These are phyloP conservation scores for Staphylotrichum tortipilum DNA, from an alignment of 495 filamentous ascomycete genomes.

Conservation along the genomic window DNA sequence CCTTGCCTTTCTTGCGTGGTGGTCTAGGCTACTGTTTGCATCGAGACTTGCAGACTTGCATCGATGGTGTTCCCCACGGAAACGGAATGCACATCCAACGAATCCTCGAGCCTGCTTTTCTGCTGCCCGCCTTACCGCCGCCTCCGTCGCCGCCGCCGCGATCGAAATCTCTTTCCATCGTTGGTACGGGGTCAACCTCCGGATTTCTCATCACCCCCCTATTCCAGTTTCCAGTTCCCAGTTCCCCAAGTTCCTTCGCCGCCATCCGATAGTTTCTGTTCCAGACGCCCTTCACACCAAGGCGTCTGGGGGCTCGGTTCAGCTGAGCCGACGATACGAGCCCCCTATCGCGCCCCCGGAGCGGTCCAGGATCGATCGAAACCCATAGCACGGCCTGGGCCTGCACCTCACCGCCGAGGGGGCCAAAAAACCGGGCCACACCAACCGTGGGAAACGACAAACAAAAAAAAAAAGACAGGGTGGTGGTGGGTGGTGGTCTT, in stretches of 20 bases:
- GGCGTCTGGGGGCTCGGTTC: background rate
- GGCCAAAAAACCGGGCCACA: conserved; percentile 2
- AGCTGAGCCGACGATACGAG: background rate
- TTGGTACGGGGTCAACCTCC: too few relatives aligned
- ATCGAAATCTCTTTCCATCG: too few relatives aligned
- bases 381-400: background rate
- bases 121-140: background rate
- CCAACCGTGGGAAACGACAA: conserved; percentile 4
- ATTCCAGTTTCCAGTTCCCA: too few relatives aligned
- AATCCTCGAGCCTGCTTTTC: background rate
- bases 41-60: background rate
- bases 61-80: background rate
- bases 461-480: conserved; percentile 7
- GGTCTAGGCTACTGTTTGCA: background rate
- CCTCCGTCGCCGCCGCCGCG: background rate
- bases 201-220: too few relatives aligned
- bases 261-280: too few relatives aligned
- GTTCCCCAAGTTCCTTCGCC: too few relatives aligned
- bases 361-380: background rate
- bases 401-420: conserved; percentile 11
- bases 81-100: background rate
- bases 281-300: too few relatives aligned
- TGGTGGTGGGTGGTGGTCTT: conserved; percentile 17
- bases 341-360: too few relatives aligned
- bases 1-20: background rate